phyloP scores from a whole-genome alignment of 306 rosid species.

The Pterocarpus santalinus region DNA sequence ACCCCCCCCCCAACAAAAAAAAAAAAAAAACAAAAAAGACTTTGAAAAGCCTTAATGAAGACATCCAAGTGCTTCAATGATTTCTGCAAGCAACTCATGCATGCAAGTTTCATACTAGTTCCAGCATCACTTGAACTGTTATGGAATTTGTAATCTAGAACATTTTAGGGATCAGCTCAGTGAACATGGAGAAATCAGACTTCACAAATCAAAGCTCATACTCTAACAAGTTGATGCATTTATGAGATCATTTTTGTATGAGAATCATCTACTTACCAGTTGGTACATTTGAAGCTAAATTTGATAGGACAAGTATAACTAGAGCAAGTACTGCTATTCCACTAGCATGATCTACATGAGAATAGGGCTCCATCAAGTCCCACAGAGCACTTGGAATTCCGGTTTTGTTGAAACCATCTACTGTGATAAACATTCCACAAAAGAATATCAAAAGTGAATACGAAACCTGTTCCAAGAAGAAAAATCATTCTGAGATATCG shows the following conservation, averaged over 20 bases:
- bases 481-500: conserved; percentile 27
- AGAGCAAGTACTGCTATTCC: conserved; percentile 76
- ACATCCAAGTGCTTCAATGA: conserved; percentile 3
- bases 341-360: conserved; percentile 59
- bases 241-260: not conserved
- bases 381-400: conserved; percentile 87
- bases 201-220: conserved; percentile 1
- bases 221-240: conserved; percentile 8
- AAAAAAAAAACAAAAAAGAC: not conserved
- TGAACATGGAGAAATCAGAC: conserved; percentile 1
- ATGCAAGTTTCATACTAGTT: not conserved
- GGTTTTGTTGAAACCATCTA: conserved; percentile 87
- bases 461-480: conserved; percentile 71
- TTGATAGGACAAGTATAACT: conserved; percentile 77
- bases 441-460: conserved; percentile 91
- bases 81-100: conserved; percentile 1
- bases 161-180: not conserved
- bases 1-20: not conserved
- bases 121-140: not conserved
- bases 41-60: conserved; percentile 19
- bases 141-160: not conserved
- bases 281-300: conserved; percentile 94
- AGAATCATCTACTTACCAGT: conserved; percentile 64
- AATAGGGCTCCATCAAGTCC: conserved; percentile 82
- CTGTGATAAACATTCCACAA: conserved; percentile 96